A percentile compares a stretch with the other conserved stretches of the same genome.
phyloP scores from a whole-genome alignment of 805 yeast species.

The Barnettozyma sucrosica region DNA sequence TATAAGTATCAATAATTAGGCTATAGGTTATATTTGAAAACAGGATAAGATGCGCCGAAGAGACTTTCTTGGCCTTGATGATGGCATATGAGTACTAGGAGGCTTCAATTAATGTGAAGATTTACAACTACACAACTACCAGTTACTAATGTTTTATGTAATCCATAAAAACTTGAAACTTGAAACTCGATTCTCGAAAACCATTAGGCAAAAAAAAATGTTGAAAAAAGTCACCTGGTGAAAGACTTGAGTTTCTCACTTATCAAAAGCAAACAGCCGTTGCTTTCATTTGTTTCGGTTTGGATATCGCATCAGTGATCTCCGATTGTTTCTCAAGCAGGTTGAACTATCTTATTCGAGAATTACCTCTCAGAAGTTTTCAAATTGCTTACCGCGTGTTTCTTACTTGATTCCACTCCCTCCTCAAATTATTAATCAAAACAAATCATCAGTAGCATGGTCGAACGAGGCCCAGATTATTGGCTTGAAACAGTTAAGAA shows the following conservation, averaged over 20 bases:
- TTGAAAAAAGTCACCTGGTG: not conserved
- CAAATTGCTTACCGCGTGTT: too few species aligned
- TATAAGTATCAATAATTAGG: too few species aligned
- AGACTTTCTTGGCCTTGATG: too few species aligned
- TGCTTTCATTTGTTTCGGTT: not conserved
- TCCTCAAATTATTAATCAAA: not conserved
- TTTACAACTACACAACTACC: too few species aligned
- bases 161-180: too few species aligned
- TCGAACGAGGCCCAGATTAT: constrained; percentile 84
- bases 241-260: not conserved
- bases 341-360: not conserved
- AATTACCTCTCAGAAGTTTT: not conserved
- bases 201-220: not conserved
- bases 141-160: too few species aligned
- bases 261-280: not conserved
- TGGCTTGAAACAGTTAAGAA: constrained; percentile 94
- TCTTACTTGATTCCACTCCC: not conserved
- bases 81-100: too few species aligned
- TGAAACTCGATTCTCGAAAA: too few species aligned
- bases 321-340: not conserved
- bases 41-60: too few species aligned
- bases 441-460: constrained; percentile 31
- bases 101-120: too few species aligned
- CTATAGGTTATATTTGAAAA: too few species aligned
- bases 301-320: not conserved